Percentiles rank a stretch among this genome's conserved stretches.
Evolutionary conservation across 1,284 basidiomycete genomes (phyloP).

Genomic region (Calocybe gambosa): DNA sequence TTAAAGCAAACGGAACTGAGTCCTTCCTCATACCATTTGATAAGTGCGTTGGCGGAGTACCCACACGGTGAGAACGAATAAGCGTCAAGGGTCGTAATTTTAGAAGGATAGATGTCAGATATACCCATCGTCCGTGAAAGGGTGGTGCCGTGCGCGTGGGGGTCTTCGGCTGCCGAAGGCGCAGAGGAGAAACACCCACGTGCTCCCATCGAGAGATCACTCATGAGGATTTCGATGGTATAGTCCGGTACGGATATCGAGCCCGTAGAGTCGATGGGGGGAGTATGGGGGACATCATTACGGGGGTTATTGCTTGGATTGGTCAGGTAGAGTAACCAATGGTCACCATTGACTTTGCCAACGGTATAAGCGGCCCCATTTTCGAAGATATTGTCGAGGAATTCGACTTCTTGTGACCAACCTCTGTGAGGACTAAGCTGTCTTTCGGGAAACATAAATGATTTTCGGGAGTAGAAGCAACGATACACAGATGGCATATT

Average conservation of each 20-base stretch:
- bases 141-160: constrained; percentile 60
- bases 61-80: constrained; percentile 96
- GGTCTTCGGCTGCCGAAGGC: constrained; percentile 29
- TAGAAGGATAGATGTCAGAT: constrained; percentile 72
- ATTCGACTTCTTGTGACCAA: constrained; percentile 92
- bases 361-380: constrained; percentile 94
- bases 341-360: constrained; percentile 97
- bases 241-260: constrained; percentile 56
- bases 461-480: constrained; percentile 97
- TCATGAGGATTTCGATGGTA: constrained; percentile 99
- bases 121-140: constrained; percentile 81
- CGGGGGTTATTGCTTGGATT: constrained; percentile 40
- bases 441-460: constrained; percentile 98
- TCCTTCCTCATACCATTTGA: constrained; percentile 54
- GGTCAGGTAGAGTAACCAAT: constrained; percentile 96
- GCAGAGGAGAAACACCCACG: constrained; percentile 78
- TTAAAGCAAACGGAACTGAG: constrained; percentile 3
- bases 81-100: constrained; percentile 82
- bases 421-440: constrained; percentile 92
- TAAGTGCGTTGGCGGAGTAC: constrained; percentile 92
- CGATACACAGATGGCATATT: constrained; percentile 73
- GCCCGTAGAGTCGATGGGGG: constrained; percentile 21
- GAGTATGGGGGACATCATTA: constrained; percentile 20
- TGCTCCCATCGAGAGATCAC: constrained; percentile 75
- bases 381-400: constrained; percentile 84